Base-by-base conservation (phyloP, 1,284 basidiomycete species). In the Apiotrichum veenhuisii region DNA sequence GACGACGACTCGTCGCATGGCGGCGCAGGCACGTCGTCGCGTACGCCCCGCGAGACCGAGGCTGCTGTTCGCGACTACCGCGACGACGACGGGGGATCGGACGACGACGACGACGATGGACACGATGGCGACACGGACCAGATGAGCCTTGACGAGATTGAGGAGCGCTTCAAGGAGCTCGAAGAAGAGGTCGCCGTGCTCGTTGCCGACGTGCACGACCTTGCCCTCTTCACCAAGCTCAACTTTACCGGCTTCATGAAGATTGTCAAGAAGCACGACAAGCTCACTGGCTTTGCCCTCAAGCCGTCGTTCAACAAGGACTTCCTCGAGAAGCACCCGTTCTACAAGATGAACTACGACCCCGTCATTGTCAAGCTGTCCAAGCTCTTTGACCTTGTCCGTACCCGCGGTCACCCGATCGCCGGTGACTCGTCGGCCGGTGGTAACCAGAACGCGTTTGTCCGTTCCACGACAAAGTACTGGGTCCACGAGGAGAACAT, bases 221-320 rank as follows among this genome's bases (percentile, higher is more conserved):
- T 99, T 27, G 94, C 95, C 14, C 79, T 95, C 53, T 95, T 93
- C 76, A 89, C 89, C 7, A 98, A 98, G 77, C 83, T 98, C 63
- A 97, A 97, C 76, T 92, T 91, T 73, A 95, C 96, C 1, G 96
- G 96, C 11, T 99, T 99, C 78, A 89, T 97, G 83, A 99, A 99
- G 80, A 98, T 98, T 63, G 82, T 98, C 63, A 98, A 98, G 88
- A 95, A 94, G 87, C 80, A 81, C 68, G 80, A 81, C 69, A 84
- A 84, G 80, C 78, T 82, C 64, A 85, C 83, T 17, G 81, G 80
- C n/a, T 82, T 80, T 60, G 76, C 79, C 30, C 72, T 85, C 47
- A 82, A 83, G 67, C 78, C 80, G 44, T 80, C 81, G 36, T 84
- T 84, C 71, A 85, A 94, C 66, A 88, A 91, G 74, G 86, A 93